Evolutionary conservation across 768 basidiomycete genomes (phyloP).

Genomic region (Hygrophorus pudorinus): DNA sequence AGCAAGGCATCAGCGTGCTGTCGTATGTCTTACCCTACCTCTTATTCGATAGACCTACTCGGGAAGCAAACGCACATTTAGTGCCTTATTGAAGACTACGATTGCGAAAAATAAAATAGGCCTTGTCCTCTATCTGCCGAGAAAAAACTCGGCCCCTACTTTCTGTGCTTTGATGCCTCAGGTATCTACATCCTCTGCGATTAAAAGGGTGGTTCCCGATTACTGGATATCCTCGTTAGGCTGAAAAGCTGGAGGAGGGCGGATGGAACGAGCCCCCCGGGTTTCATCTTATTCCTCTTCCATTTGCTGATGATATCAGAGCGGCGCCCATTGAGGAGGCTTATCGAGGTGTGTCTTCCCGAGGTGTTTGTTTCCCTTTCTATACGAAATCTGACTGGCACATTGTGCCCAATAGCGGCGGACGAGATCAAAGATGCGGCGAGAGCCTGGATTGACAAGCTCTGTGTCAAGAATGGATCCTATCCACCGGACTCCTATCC

Average conservation of each 20-base stretch:
- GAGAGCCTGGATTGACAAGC: conserved; percentile 64
- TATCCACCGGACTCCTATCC: conserved; percentile 88
- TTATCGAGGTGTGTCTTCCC: conserved; percentile 39
- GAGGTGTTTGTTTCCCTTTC: background rate
- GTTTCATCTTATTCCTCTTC: conserved; percentile 87
- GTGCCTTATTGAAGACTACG: conserved; percentile 77
- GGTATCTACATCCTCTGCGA: conserved; percentile 26
- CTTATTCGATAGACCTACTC: conserved; percentile 49
- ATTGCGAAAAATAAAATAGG: conserved; percentile 74
- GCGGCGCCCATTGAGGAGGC: conserved; percentile 60
- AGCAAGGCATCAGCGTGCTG: background rate
- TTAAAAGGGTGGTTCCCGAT: background rate
- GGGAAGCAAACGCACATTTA: conserved; percentile 89
- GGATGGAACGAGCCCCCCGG: conserved; percentile 83
- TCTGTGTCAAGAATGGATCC: conserved; percentile 64
- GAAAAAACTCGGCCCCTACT: conserved; percentile 62
- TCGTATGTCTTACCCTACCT: conserved; percentile 3
- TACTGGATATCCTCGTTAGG: conserved; percentile 30
- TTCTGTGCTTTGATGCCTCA: conserved; percentile 88
- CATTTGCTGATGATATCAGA: conserved; percentile 92
- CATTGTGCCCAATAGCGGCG: conserved; percentile 46
- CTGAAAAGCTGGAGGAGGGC: conserved; percentile 56
- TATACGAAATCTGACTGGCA: conserved; percentile 4
- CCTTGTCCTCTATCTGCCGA: conserved; percentile 57
- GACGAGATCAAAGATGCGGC: conserved; percentile 61